These are phyloP conservation scores for Dimargaris xerosporica DNA, from an alignment of 192 early-diverging fungal genomes.

Conservation along the genomic window DNA sequence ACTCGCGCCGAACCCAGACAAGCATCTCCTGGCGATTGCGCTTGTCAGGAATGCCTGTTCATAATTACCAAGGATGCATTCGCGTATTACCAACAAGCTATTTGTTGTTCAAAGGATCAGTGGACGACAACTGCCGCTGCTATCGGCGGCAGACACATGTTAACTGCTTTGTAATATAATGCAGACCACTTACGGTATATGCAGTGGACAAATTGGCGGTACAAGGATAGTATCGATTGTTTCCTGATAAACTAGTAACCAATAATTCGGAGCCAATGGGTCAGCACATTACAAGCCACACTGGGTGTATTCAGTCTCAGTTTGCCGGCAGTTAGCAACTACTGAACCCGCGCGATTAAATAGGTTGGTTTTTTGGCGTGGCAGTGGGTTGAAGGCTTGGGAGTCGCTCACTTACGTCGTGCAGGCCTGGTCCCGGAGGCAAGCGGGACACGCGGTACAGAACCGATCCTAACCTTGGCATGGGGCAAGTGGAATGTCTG, in stretches of 20 bases:
- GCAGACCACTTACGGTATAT: slow-evolving; percentile 1
- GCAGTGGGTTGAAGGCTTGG: no score
- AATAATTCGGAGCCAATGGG: no score
- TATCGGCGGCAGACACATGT: not conserved
- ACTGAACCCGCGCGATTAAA: no score
- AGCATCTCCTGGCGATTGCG: not conserved
- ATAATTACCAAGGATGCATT: not conserved
- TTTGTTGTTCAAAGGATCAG: not conserved
- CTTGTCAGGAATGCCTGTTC: not conserved
- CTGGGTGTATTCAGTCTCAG: no score
- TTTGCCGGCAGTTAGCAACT: no score
- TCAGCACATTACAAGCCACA: no score
- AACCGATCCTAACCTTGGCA: no score
- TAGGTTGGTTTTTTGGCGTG: no score
- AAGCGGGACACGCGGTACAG: no score
- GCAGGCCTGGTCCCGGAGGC: no score
- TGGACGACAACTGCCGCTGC: not conserved
- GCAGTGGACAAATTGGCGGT: not conserved
- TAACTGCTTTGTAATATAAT: not conserved
- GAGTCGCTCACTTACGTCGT: no score
- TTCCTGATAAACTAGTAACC: not conserved
- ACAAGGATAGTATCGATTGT: not conserved
- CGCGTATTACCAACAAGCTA: not conserved
- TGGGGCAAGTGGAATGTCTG: no score
- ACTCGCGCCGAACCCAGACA: slow-evolving; percentile 4